Percentiles rank a stretch among this genome's conserved stretches.
phyloP scores from a whole-genome alignment of 1,284 basidiomycete species.

The Kalmanozyma brasiliensis region DNA sequence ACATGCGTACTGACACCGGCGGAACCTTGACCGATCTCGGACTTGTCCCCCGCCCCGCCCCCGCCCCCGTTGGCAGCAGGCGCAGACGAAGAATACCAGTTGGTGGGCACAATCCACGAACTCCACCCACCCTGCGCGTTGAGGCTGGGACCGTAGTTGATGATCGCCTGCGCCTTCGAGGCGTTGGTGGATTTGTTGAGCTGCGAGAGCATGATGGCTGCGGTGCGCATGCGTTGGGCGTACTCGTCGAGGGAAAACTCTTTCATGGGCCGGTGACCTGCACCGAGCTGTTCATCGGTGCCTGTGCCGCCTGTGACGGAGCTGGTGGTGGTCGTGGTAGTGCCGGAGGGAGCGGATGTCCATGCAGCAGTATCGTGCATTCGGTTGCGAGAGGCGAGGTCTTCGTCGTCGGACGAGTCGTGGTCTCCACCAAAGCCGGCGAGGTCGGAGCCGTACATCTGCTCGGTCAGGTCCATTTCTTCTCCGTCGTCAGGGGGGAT shows the following conservation, averaged over 20 bases:
- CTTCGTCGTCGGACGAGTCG: constrained; percentile 45
- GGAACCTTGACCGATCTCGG: constrained; percentile 53
- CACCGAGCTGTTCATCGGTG: constrained; percentile 9
- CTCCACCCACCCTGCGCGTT: constrained; percentile 62
- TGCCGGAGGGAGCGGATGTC: constrained; percentile 28
- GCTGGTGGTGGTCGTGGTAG: not conserved
- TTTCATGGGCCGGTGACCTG: constrained; percentile 37
- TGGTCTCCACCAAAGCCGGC: constrained; percentile 59
- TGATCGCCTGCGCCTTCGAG: constrained; percentile 49
- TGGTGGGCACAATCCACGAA: constrained; percentile 62
- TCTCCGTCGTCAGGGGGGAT: constrained; percentile 35
- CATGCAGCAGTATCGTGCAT: constrained; percentile 62
- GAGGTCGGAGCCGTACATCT: constrained; percentile 63
- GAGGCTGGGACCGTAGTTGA: constrained; percentile 50
- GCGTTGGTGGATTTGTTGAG: constrained; percentile 73
- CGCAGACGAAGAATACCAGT: constrained; percentile 43
- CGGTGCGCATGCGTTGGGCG: constrained; percentile 96
- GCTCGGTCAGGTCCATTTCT: constrained; percentile 66
- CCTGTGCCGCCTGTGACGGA: not conserved
- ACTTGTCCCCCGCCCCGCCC: constrained; percentile 41
- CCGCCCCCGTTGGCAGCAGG: constrained; percentile 19
- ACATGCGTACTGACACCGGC: constrained; percentile 55
- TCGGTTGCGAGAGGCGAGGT: constrained; percentile 56
- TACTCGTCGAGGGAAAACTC: constrained; percentile 82
- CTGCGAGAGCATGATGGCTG: constrained; percentile 97